Evolutionary conservation across 108 stramenopile species (phyloP).

Genomic region (Pseudonitzschia multistriata): DNA sequence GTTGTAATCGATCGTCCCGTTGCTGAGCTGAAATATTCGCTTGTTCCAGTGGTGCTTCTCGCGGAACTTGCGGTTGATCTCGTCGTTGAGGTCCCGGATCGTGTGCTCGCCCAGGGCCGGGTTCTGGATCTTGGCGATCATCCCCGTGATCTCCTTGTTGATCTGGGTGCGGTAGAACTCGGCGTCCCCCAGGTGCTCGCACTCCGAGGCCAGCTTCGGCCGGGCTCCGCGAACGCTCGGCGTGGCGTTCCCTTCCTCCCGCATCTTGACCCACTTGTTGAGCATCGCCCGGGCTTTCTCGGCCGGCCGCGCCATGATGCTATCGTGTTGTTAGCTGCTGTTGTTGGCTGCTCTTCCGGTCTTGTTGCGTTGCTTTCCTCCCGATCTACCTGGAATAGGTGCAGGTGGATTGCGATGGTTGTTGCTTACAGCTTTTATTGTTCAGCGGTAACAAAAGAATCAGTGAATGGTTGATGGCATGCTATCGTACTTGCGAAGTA

Average conservation of each 20-base stretch:
- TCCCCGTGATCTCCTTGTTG: conserved; percentile 78
- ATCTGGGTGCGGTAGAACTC: conserved; percentile 81
- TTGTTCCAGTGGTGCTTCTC: conserved; percentile 95
- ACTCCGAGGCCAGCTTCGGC: conserved; percentile 88
- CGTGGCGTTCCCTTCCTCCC: conserved; percentile 61
- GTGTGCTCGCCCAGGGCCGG: conserved; percentile 92
- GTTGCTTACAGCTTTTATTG: too few relatives aligned
- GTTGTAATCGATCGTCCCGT: conserved; percentile 83
- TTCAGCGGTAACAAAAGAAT: too few relatives aligned
- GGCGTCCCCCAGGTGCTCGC: conserved; percentile 77
- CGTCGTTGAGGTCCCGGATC: conserved; percentile 97
- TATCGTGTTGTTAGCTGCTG: neutral
- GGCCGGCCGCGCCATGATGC: conserved; percentile 94
- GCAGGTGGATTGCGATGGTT: too few relatives aligned
- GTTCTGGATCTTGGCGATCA: conserved; percentile 90
- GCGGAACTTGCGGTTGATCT: conserved; percentile 93
- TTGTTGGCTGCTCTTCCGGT: too few relatives aligned
- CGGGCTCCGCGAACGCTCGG: conserved; percentile 42
- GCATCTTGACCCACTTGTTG: conserved; percentile 96
- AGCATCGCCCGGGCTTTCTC: conserved; percentile 96
- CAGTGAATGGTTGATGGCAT: too few relatives aligned
- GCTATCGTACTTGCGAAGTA: too few relatives aligned
- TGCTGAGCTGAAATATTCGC: conserved; percentile 73
- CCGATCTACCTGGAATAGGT: too few relatives aligned
- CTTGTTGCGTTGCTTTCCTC: too few relatives aligned